Conservation (phyloP, 2,329 filamentous ascomycete genomes). For the Nakataea oryzae region DNA sequence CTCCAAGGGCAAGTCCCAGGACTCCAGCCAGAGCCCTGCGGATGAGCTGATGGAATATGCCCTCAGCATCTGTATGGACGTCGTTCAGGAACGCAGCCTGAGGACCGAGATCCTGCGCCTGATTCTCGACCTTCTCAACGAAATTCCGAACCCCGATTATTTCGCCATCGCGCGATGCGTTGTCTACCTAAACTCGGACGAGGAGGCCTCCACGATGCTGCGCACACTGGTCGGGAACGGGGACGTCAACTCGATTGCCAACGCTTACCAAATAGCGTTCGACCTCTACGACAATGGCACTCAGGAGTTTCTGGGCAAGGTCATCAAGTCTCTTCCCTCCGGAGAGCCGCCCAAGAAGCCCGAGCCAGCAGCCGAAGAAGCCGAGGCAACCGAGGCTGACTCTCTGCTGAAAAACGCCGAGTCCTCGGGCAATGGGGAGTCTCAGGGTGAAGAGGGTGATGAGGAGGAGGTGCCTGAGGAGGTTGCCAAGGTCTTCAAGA, state of each 20-base stretch:
- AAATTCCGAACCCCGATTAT: constrained; percentile 87
- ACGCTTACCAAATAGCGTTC: constrained; percentile 95
- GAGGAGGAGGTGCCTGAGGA: constrained; percentile 42
- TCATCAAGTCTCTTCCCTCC: constrained; percentile 68
- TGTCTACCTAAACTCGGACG: constrained; percentile 86
- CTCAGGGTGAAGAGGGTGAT: constrained; percentile 37
- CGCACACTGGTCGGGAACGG: constrained; percentile 70
- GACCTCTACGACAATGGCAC: constrained; percentile 98
- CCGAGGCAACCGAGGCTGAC: constrained; percentile 32
- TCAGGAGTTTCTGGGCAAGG: constrained; percentile 88
- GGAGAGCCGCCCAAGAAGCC: constrained; percentile 31
- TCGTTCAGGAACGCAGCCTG: constrained; percentile 86
- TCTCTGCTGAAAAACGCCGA: constrained; percentile 31
- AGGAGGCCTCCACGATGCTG: constrained; percentile 81
- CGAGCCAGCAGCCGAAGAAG: constrained; percentile 30
- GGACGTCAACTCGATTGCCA: constrained; percentile 67
- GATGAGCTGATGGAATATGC: constrained; percentile 97
- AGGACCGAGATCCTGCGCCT: constrained; percentile 77
- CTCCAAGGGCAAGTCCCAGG: constrained; percentile 47
- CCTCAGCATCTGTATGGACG: constrained; percentile 91
- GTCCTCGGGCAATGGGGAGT: background rate
- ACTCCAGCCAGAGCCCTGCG: constrained; percentile 46
- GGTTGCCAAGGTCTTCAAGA: constrained; percentile 46
- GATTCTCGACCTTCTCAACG: constrained; percentile 89
- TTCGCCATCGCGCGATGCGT: constrained; percentile 98